Evolutionary conservation across 352 stramenopile genomes (phyloP).

Genomic region (Globisporangium uncinulatum): DNA sequence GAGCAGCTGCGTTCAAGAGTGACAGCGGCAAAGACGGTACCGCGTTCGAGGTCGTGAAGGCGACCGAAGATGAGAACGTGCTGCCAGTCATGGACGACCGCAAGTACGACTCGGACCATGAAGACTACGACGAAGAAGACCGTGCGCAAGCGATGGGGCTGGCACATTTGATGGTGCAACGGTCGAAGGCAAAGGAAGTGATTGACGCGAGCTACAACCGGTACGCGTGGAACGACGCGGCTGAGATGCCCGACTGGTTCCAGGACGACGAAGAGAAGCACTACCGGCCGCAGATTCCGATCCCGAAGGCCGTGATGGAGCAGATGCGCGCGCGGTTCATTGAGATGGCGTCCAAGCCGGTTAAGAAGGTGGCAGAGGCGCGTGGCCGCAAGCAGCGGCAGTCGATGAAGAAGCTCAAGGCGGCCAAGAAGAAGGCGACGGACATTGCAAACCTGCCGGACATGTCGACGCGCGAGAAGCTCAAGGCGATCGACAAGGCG

Average conservation of each 20-base stretch:
- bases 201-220: slow-evolving; percentile 99
- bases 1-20: slow-evolving; percentile 38
- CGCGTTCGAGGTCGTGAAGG: slow-evolving; percentile 42
- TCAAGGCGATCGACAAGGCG: slow-evolving; percentile 97
- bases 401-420: slow-evolving; percentile 93
- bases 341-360: slow-evolving; percentile 94
- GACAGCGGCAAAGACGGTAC: slow-evolving; percentile 20
- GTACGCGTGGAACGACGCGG: slow-evolving; percentile 98
- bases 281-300: slow-evolving; percentile 97
- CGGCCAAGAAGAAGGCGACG: slow-evolving; percentile 97
- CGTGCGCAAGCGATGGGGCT: slow-evolving; percentile 95
- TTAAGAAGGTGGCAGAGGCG: slow-evolving; percentile 99
- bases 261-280: slow-evolving; percentile 94
- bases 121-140: slow-evolving; percentile 97
- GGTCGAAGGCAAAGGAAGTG: slow-evolving; percentile 96
- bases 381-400: slow-evolving; percentile 93
- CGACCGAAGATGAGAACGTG: slow-evolving; percentile 26
- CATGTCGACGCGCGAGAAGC: slow-evolving; percentile 97
- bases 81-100: slow-evolving; percentile 79
- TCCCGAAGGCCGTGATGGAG: slow-evolving; percentile 94
- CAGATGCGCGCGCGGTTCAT: slow-evolving; percentile 98
- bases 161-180: slow-evolving; percentile 97
- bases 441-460: slow-evolving; percentile 94
- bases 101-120: slow-evolving; percentile 94
- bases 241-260: slow-evolving; percentile 98